phyloP scores from a whole-genome alignment of 192 early-diverging fungal genomes.

The Blastocladiella britannica region DNA sequence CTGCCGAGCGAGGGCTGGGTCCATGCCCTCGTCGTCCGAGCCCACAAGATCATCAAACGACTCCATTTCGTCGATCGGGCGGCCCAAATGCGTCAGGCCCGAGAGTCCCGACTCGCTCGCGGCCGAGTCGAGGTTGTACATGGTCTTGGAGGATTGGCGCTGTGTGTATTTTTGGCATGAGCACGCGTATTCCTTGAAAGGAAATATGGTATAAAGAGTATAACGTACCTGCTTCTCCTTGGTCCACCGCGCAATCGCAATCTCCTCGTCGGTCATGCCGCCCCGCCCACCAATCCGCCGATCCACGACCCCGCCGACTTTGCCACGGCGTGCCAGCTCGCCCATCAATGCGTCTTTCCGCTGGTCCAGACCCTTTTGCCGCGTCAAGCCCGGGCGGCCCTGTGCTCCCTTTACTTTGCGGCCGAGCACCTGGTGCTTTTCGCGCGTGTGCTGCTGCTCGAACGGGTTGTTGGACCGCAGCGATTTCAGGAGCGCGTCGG shows the following conservation, averaged over 20 bases:
- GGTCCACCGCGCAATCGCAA: constrained; percentile 86
- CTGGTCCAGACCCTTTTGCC: constrained; percentile 64
- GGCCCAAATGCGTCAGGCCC: constrained; percentile 84
- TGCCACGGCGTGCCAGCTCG: constrained; percentile 48
- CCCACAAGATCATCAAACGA: constrained; percentile 55
- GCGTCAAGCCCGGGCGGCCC: constrained; percentile 58
- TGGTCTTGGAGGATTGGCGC: constrained; percentile 60
- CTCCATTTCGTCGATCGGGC: constrained; percentile 61
- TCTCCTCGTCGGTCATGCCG: constrained; percentile 81
- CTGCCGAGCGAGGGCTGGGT: constrained; percentile 38
- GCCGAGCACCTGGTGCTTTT: constrained; percentile 68
- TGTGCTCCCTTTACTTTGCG: constrained; percentile 57
- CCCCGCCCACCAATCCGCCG: constrained; percentile 86
- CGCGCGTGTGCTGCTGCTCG: constrained; percentile 57
- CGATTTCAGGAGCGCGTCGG: constrained; percentile 13
- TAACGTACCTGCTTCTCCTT: constrained; percentile 44
- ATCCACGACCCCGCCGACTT: constrained; percentile 62
- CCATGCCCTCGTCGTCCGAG: constrained; percentile 31
- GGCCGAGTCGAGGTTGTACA: constrained; percentile 52
- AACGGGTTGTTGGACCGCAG: constrained; percentile 58
- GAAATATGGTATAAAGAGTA: neutral
- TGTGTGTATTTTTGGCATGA: constrained; percentile 9
- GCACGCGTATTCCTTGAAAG: constrained; percentile 10
- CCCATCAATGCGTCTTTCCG: constrained; percentile 65
- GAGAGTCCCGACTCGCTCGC: constrained; percentile 15